Evolutionary conservation across 257 asterid genomes (phyloP).

Genomic region (Solanum peruvianum): DNA sequence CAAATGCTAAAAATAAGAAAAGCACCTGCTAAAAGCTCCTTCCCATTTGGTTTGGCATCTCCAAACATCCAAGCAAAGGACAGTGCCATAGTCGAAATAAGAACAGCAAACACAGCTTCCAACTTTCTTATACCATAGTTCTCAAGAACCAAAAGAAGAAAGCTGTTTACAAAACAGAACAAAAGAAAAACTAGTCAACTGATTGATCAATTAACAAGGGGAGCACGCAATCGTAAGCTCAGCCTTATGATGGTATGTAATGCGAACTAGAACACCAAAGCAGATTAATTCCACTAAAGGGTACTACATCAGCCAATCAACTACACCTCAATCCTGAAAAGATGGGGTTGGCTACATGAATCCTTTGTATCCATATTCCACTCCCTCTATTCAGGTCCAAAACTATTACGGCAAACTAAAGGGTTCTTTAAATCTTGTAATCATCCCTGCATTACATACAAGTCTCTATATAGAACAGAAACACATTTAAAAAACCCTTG

Average conservation of each 20-base stretch:
- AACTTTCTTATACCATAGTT: constrained; percentile 98
- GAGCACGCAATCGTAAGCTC: neutral
- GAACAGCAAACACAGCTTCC: constrained; percentile 96
- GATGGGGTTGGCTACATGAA: neutral
- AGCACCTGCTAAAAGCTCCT: constrained; percentile 69
- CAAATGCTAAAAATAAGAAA: neutral
- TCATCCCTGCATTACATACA: neutral
- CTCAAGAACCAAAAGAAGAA: constrained; percentile 87
- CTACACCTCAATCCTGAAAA: neutral
- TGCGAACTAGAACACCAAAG: neutral
- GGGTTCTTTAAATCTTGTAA: neutral
- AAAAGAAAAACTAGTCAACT: constrained; percentile 8
- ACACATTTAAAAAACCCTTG: neutral
- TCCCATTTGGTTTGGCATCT: constrained; percentile 70
- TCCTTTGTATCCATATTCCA: neutral
- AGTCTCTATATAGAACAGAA: neutral
- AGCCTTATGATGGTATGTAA: neutral
- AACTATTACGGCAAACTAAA: neutral
- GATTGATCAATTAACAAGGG: neutral
- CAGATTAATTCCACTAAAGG: neutral
- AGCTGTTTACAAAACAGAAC: constrained; percentile 36
- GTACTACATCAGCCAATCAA: neutral
- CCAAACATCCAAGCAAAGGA: constrained; percentile 99
- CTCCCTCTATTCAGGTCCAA: neutral
- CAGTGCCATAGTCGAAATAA: constrained; percentile 81